phyloP scores from a whole-genome alignment of 2,329 filamentous ascomycete species.

The Drechslera avenae region DNA sequence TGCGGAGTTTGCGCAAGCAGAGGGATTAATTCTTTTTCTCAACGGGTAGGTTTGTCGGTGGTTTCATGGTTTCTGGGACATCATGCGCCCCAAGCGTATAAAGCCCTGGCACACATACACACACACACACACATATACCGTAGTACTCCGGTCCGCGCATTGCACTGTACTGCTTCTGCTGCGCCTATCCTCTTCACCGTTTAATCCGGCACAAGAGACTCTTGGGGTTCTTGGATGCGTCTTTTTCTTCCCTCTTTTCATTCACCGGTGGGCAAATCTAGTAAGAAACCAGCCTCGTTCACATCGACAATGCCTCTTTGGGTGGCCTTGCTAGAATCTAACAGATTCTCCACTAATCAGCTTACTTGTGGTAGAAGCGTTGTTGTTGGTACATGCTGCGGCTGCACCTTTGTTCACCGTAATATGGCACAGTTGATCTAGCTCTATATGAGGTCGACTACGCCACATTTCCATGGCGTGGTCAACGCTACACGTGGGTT shows the following conservation, averaged over 20 bases:
- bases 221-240: background rate
- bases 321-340: background rate
- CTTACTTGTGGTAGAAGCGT: background rate
- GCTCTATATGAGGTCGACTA: background rate
- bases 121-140: background rate
- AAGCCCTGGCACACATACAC: too few relatives aligned
- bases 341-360: background rate
- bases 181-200: background rate
- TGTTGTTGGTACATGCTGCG: slow-evolving; percentile 2
- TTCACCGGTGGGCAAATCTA: slow-evolving; percentile 7
- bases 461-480: slow-evolving; percentile 2
- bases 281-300: slow-evolving; percentile 18
- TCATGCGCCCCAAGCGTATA: too few relatives aligned
- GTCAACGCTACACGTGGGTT: slow-evolving; percentile 8
- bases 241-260: background rate
- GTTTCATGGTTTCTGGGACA: too few relatives aligned
- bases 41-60: background rate
- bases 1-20: too few relatives aligned
- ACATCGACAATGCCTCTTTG: slow-evolving; percentile 8
- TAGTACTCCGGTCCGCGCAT: background rate
- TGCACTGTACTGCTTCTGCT: background rate
- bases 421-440: background rate
- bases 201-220: background rate
- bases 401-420: background rate
- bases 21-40: too few relatives aligned